These are phyloP conservation scores for Ramularia endophylla DNA, from an alignment of 2,329 filamentous ascomycete species.

Conservation along the genomic window DNA sequence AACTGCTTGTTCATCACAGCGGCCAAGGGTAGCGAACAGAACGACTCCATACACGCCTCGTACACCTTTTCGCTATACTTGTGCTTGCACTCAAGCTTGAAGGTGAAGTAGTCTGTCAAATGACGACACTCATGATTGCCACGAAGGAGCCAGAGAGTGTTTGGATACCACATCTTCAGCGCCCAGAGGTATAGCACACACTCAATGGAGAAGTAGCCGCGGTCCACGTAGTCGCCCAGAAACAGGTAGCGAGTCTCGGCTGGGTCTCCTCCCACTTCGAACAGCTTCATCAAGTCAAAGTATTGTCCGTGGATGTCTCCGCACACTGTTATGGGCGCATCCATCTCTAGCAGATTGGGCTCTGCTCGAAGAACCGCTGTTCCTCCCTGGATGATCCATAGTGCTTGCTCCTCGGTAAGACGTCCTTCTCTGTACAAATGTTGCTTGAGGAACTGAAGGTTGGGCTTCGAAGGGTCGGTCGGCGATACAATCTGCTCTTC, in stretches of 20 bases:
- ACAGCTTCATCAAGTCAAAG: constrained; percentile 99
- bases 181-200: constrained; percentile 98
- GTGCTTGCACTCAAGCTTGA: constrained; percentile 99
- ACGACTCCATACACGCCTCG: constrained; percentile 97
- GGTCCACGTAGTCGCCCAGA: constrained; percentile 94
- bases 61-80: constrained; percentile 97
- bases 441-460: constrained; percentile 92
- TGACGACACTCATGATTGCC: constrained; percentile 99
- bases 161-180: constrained; percentile 98
- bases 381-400: constrained; percentile 88
- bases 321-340: constrained; percentile 97
- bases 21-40: constrained; percentile 87
- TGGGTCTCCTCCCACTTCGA: constrained; percentile 95
- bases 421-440: constrained; percentile 98
- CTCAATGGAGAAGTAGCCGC: constrained; percentile 99
- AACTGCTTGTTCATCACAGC: constrained; percentile 99
- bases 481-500: constrained; percentile 94
- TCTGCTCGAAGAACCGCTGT: constrained; percentile 83
- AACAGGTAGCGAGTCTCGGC: constrained; percentile 96
- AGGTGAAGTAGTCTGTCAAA: constrained; percentile 99
- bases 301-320: constrained; percentile 99
- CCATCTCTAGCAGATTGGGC: constrained; percentile 97
- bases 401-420: constrained; percentile 91
- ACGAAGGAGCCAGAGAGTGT: constrained; percentile 92
- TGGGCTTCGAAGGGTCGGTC: constrained; percentile 77